Evolutionary conservation across 2,329 filamentous ascomycete species (phyloP), one percentile per base, ranked within the genome.

Genomic region (Clonostachys rhizophaga): DNA sequence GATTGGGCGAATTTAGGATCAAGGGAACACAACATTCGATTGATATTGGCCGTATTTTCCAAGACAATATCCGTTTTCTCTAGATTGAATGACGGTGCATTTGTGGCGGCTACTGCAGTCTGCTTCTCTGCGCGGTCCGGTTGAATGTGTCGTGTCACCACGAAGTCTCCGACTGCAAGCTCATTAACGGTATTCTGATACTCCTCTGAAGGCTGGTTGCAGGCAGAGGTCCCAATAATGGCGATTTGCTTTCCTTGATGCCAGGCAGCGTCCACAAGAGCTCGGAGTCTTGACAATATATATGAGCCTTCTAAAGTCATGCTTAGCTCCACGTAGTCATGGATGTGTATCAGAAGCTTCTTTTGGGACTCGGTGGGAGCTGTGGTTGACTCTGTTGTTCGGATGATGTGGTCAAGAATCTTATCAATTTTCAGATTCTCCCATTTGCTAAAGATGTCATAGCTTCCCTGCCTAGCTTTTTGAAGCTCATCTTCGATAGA

Each of bases 251-350:
- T 78, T 5, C 91, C 91, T 37, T 81, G 75, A 46, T 78, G 75
- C 73, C 91, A 87, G 49, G 85, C 77, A 49, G 80, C 78, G 56
- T 91, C 85, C 24, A 95, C 81, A 7, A 87, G 73, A 43, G 80
- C 77, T 46, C 88, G 83, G 12, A 99, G 69, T 49, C 85, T 82
- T 39, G 75, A 70, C 8, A 96, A 68, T 34, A 97, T 78, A 18
- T 79, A 75, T 3, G 79, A 74, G 11, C 90, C 89, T 49, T 89
- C 83, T 6, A 78, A 64, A 1, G 87, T 84, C 58, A 79, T 78
- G 55, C 78, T 81, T 9, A 99, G 74, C 52, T 95, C 89, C 46
- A 87, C 83, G 58, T 90, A 87, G 61, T 97, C 89, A 60, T 87
- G 81, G 12, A 96, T 70, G 55, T 89, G 89, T 37, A 95, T 74